Base-by-base conservation (phyloP, 2,329 filamentous ascomycete species). In the Cladophialophora carrionii region DNA sequence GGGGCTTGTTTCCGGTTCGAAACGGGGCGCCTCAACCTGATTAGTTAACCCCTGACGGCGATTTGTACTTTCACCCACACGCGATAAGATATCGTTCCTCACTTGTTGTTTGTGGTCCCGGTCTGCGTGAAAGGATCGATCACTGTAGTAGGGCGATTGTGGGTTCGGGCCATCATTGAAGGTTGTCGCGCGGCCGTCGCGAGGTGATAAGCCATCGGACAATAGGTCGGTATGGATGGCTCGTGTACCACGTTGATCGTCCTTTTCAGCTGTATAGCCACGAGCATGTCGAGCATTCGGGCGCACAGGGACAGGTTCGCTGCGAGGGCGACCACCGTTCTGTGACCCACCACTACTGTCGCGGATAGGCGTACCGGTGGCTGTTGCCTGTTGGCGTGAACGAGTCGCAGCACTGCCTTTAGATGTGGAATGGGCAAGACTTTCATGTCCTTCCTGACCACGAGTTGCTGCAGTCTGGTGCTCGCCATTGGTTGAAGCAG, bases 111-210 rank as follows among this genome's bases (percentile, higher is more conserved):
- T 4, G 56, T 46, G 46, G 7, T 32, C 41, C 31, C 20, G 24
- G 4, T 26, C 26, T 17, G 26, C 56, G 10, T 20, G 56, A 3
- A 24, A 41, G 41, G 32, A 49, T n/a, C 41, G 56, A n/a, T 43
- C 26, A 3, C 41, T 58, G 20, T 49, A 41, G 41, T 58, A 41
- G n/a, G 55, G 55, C 5, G 55, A 57, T 12, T 31, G 9, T 29
- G 10, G 55, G 6, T 10, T 43, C 10, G 24, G 5, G 10, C 14
- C 1, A 31, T 29, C 26, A 14, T 17, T 34, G 7, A 10, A 7
- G 9, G 14, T 31, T 20, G 17, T 8, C 17, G 37, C 37, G 2
- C 37, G 17, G 17, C 5, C 37, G 6, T 43, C 5, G 37, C n/a
- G 5, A 7, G 37, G n/a, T n/a, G 37, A 43, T 43, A 1, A 1